Percentiles rank a stretch among this genome's conserved stretches.
Conservation (phyloP, 768 basidiomycete genomes). For the Auricularia sp. region DNA sequence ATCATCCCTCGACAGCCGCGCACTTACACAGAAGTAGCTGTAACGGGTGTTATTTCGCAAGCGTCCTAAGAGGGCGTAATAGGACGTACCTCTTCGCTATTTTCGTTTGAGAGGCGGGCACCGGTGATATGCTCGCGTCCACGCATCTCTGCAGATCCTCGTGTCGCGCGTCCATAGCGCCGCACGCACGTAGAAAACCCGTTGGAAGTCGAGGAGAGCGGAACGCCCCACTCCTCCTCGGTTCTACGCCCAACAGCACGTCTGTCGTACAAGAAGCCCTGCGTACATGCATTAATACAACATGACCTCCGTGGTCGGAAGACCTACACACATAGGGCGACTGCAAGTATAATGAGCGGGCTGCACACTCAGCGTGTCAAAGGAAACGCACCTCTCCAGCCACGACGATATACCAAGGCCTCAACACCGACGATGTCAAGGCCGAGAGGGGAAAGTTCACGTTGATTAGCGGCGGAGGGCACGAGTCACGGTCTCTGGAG, state of each 20-base stretch:
- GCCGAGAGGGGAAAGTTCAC: slow-evolving; percentile 59
- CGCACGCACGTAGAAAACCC: slow-evolving; percentile 71
- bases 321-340: slow-evolving; percentile 52
- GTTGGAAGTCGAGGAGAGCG: slow-evolving; percentile 24
- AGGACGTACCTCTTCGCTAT: slow-evolving; percentile 60
- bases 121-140: slow-evolving; percentile 63
- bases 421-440: slow-evolving; percentile 63
- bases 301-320: not conserved
- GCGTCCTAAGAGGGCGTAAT: slow-evolving; percentile 6
- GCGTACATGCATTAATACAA: slow-evolving; percentile 9
- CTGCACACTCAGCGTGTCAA: not conserved
- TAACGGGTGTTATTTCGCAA: slow-evolving; percentile 1
- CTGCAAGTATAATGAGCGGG: not conserved
- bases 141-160: slow-evolving; percentile 24
- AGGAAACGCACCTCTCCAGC: slow-evolving; percentile 42
- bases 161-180: slow-evolving; percentile 49
- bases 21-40: slow-evolving; percentile 58
- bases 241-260: slow-evolving; percentile 55
- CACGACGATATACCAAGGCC: slow-evolving; percentile 77
- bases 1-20: not conserved
- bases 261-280: slow-evolving; percentile 80
- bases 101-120: slow-evolving; percentile 54
- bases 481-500: slow-evolving; percentile 28
- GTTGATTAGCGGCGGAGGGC: slow-evolving; percentile 63
- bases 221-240: slow-evolving; percentile 59